Base-by-base conservation (phyloP, 2,329 filamentous ascomycete species). In the Fonsecaea monophora region DNA sequence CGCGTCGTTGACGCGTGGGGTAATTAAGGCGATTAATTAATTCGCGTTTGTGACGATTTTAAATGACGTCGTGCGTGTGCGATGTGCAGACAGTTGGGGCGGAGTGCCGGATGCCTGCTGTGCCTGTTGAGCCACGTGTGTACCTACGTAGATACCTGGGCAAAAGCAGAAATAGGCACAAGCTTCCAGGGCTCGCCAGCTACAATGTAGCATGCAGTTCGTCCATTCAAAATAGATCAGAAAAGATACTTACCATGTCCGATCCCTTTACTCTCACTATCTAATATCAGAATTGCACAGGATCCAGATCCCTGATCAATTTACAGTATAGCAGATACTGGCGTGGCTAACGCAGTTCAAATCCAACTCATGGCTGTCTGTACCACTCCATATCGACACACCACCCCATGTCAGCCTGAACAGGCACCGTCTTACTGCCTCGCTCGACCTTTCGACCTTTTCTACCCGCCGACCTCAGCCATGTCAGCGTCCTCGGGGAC, bases 1-100 rank as follows among this genome's bases (percentile, higher is more conserved):
- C 65, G 65, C 56, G 65, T 62, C 64, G 65, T 62, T 60, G 64
- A 67, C 65, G 65, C 65, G 65, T 67, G 65, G 56, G 65, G 56
- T 18, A n/a, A 50, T 50, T 35, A 57, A 53, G 60, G 56, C 4
- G 3, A 30, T 50, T 25, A 48, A 59, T 42, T 38, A 59, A 30
- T 50, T 45, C 55, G 38, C 34, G 34, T 58, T 7, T 57, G 21
- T 48, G 58, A 50, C 15, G 42, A n/a, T 35, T 35, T 35, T 50
- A 30, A 21, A 62, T 66, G 64, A 54, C 64, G 64, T 66, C 59
- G 38, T 9, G 25, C 18, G 21, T 50, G 45, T 12, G 18, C n/a
- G 15, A 42, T n/a, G 9, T 7, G 40, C 13, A 10, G 45, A 1
- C 5, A 50, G 25, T 18, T 18, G 45, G 45, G 2, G 45, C 25